Conservation (phyloP, 148 eudicot genomes). For the Cornus florida region DNA sequence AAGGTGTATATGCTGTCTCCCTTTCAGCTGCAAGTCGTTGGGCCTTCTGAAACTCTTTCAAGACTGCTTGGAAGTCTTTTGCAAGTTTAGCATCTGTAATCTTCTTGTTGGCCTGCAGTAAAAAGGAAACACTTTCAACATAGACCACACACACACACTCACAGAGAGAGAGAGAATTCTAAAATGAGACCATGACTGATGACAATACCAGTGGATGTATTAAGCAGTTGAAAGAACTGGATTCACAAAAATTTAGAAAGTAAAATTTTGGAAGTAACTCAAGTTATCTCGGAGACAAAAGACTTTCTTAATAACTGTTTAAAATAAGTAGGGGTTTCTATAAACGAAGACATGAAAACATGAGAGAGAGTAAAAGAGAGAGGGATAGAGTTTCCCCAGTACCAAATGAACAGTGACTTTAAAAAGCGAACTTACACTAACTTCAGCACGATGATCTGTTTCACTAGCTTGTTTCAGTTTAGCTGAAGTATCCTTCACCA, state of each 20-base stretch:
- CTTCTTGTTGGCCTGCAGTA: slow-evolving; percentile 67
- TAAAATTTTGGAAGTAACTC: no score
- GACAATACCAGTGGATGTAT: no score
- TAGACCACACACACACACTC: neutral
- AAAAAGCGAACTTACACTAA: slow-evolving; percentile 55
- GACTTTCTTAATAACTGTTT: no score
- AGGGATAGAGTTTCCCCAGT: neutral
- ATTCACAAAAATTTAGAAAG: no score
- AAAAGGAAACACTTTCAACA: neutral
- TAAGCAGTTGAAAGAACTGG: no score
- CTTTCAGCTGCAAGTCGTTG: slow-evolving; percentile 89
- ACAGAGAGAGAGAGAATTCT: no score
- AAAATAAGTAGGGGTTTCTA: no score
- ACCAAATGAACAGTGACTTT: neutral
- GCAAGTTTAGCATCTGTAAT: slow-evolving; percentile 88
- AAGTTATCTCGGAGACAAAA: no score
- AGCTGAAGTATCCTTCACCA: slow-evolving; percentile 84
- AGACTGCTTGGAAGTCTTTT: slow-evolving; percentile 77
- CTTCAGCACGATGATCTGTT: slow-evolving; percentile 59
- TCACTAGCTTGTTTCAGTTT: slow-evolving; percentile 93
- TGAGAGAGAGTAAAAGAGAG: neutral
- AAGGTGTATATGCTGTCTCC: slow-evolving; percentile 80
- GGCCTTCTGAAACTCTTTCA: slow-evolving; percentile 84
- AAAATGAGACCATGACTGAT: no score
- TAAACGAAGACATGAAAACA: no score